Evolutionary conservation across 768 basidiomycete genomes (phyloP).

Genomic region (Agrocybe pediades): DNA sequence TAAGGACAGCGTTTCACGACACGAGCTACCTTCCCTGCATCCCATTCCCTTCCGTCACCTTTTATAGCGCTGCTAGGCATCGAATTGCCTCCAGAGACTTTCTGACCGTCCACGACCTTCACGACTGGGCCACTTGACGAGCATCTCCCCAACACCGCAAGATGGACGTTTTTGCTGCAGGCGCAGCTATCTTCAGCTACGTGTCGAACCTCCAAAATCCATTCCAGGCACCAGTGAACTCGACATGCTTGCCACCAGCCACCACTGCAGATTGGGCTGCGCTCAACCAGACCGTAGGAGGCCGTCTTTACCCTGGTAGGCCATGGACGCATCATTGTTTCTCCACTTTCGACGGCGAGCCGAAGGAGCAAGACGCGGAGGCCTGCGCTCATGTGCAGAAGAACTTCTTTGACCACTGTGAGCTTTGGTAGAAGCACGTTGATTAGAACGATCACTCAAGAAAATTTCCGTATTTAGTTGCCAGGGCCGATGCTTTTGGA

Average conservation of each 20-base stretch:
- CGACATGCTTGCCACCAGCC: neutral
- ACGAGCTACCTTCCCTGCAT: neutral
- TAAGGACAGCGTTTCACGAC: neutral
- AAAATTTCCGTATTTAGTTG: constrained; percentile 6
- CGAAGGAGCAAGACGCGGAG: constrained; percentile 10
- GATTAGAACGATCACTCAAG: neutral
- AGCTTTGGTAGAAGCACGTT: neutral
- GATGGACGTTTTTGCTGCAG: neutral
- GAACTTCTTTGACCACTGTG: constrained; percentile 23
- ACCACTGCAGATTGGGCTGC: neutral
- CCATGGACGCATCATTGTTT: constrained; percentile 24
- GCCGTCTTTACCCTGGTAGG: constrained; percentile 15
- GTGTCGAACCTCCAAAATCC: neutral
- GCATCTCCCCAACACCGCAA: neutral
- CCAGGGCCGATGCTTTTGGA: constrained; percentile 18
- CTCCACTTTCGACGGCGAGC: constrained; percentile 16
- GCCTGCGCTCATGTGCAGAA: constrained; percentile 19
- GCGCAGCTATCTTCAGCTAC: neutral
- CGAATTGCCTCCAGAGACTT: neutral
- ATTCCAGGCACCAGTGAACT: neutral
- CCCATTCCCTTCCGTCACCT: neutral
- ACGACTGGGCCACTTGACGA: neutral
- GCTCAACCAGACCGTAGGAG: constrained; percentile 22
- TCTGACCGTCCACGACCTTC: neutral
- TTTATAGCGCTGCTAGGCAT: neutral